Evolutionary conservation across 2,329 filamentous ascomycete genomes (phyloP).

Genomic region (Microsporum audouinii): DNA sequence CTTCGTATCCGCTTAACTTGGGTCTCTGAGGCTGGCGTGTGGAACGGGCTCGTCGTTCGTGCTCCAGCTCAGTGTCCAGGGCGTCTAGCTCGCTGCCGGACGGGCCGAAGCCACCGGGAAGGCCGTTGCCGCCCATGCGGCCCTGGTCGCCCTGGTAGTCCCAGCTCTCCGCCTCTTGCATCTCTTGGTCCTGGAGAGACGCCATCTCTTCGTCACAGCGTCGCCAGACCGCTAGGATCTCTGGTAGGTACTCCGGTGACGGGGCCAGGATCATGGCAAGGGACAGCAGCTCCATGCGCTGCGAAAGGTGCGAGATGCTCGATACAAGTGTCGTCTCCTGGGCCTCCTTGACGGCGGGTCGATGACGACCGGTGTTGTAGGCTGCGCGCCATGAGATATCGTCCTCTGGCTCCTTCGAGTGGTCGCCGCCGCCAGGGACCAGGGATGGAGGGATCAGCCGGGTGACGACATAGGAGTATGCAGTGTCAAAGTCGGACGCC

Average conservation of each 20-base stretch:
- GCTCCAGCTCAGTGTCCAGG: constrained; percentile 34
- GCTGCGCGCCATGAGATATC: constrained; percentile 55
- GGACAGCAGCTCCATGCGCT: constrained; percentile 54
- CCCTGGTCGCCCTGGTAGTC: constrained; percentile 43
- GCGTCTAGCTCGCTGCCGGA: constrained; percentile 35
- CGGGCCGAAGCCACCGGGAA: constrained; percentile 36
- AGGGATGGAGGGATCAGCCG: constrained; percentile 36
- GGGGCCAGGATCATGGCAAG: constrained; percentile 51
- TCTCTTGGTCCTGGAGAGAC: constrained; percentile 43
- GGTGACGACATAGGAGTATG: constrained; percentile 55
- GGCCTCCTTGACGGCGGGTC: constrained; percentile 23
- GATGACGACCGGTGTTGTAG: constrained; percentile 49
- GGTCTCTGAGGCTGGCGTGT: constrained; percentile 11
- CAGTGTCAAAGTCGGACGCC: constrained; percentile 45
- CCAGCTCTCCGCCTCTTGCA: constrained; percentile 46
- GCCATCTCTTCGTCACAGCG: constrained; percentile 51
- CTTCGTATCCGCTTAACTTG: constrained; percentile 22
- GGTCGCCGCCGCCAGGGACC: constrained; percentile 20
- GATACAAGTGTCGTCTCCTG: constrained; percentile 25
- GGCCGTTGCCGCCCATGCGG: constrained; percentile 15
- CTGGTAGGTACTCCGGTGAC: constrained; percentile 43
- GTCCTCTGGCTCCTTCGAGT: constrained; percentile 31
- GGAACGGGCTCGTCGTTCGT: constrained; percentile 25
- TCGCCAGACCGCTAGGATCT: constrained; percentile 52
- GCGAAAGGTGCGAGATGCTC: constrained; percentile 46